A percentile compares a stretch with the other conserved stretches of the same genome.
These are phyloP conservation scores for Aspergillus sp. DNA, from an alignment of 2,329 filamentous ascomycete species.

Conservation along the genomic window DNA sequence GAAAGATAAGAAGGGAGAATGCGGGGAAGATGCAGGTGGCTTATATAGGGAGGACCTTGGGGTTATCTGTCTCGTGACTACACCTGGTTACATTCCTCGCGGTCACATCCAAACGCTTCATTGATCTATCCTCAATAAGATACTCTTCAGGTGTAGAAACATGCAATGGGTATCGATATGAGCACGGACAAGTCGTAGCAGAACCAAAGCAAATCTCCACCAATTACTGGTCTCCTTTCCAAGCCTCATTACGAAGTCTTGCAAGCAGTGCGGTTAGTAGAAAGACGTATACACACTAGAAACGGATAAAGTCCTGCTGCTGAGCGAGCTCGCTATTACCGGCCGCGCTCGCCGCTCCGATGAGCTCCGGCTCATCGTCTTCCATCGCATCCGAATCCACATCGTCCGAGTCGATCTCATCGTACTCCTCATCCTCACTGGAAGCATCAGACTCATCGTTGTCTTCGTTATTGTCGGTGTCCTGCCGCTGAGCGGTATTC, in stretches of 20 bases:
- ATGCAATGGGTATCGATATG: background rate
- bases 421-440: conserved; percentile 70
- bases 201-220: conserved; percentile 1
- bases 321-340: conserved; percentile 48
- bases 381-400: conserved; percentile 62
- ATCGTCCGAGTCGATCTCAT: conserved; percentile 68
- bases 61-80: background rate
- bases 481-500: conserved; percentile 44
- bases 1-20: background rate
- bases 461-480: conserved; percentile 25
- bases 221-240: background rate
- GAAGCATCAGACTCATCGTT: conserved; percentile 67
- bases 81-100: background rate
- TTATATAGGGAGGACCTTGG: background rate
- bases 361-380: conserved; percentile 42
- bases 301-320: conserved; percentile 54
- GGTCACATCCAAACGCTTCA: background rate
- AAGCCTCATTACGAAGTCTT: no score
- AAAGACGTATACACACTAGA: conserved; percentile 30
- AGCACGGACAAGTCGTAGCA: background rate
- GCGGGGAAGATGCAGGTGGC: background rate
- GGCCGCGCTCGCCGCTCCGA: conserved; percentile 36
- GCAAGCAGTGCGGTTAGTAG: no score
- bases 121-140: background rate
- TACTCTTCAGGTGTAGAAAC: background rate